Evolutionary conservation across 2,329 filamentous ascomycete genomes (phyloP), one percentile per base, ranked within the genome.

Genomic region (Sphaerulina musiva): DNA sequence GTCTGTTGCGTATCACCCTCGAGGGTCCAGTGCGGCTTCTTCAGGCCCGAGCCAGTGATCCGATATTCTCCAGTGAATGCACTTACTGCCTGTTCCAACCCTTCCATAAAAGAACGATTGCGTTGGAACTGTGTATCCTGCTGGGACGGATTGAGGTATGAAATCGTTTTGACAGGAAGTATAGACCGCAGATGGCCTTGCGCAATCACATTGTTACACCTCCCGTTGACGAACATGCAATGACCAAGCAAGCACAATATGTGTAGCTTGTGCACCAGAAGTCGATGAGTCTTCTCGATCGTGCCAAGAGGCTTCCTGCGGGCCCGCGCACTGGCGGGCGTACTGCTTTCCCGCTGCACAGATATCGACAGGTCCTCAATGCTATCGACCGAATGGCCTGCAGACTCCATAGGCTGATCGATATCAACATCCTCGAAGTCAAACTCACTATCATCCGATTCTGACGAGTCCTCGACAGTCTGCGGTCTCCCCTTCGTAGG

Each of bases 191-290:
- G 71, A n/a, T 72, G 72, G 5, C 40, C 75, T 55, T 71, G 62
- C 9, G 64, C 56, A 39, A 51, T 54, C 39, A 34, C 32, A 38
- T 67, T 58, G 64, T 95, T 95, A 72, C 91, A 96, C 89, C 92
- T 96, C 51, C 80, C 76, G 66, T 97, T 98, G 52, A 66, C 91
- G 83, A 54, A 82, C 76, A 60, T 87, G 80, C 12, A 85, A 69
- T 97, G 89, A 8, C 83, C 82, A 12, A 98, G 72, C 1, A 98
- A 77, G 67, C 89, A 95, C 11, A 96, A 73, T 0, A 97, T 61
- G 71, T 98, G 91, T 57, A 84, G 76, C 70, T 92, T 95, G 70
- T 98, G 93, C n/a, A 90, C 78, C 48, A 89, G 80, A 31, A 93
- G 69, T 17, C 91, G 82, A 31, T 78, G 67, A 45, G 76, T 78